Evolutionary conservation across 176 grass and related monocot genomes (phyloP).

Genomic region (Tillandsia leiboldiana): DNA sequence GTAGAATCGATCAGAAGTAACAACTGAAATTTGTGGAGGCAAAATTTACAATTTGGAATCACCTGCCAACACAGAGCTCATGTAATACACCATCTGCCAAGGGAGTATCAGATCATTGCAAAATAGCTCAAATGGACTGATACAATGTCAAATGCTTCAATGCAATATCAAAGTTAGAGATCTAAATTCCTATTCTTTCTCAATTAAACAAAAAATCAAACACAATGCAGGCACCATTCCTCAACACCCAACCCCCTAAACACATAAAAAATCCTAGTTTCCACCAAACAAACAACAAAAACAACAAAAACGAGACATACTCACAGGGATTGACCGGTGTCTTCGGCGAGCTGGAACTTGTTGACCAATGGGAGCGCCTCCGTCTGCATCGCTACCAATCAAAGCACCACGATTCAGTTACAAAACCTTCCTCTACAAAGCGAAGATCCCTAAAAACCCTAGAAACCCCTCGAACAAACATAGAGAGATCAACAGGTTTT

Average conservation of each 20-base stretch:
- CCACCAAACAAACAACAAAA: neutral
- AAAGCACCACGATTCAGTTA: neutral
- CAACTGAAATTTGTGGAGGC: too few species aligned
- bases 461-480: too few species aligned
- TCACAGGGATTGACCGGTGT: slow-evolving; percentile 35
- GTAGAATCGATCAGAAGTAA: too few species aligned
- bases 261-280: neutral
- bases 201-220: neutral
- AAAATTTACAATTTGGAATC: too few species aligned
- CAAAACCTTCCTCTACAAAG: neutral
- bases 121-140: too few species aligned
- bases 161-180: too few species aligned
- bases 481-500: neutral
- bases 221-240: neutral
- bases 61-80: too few species aligned
- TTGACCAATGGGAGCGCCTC: slow-evolving; percentile 65
- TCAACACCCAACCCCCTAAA: neutral
- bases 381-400: slow-evolving; percentile 61
- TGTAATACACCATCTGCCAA: too few species aligned
- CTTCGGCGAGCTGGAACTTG: slow-evolving; percentile 57
- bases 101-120: too few species aligned
- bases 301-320: neutral
- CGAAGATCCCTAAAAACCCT: too few species aligned
- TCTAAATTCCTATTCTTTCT: too few species aligned
- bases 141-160: too few species aligned